A percentile compares a stretch with the other conserved stretches of the same genome.
Evolutionary conservation across 805 yeast species (phyloP).

Genomic region (Diddensiella santjacobensis): DNA sequence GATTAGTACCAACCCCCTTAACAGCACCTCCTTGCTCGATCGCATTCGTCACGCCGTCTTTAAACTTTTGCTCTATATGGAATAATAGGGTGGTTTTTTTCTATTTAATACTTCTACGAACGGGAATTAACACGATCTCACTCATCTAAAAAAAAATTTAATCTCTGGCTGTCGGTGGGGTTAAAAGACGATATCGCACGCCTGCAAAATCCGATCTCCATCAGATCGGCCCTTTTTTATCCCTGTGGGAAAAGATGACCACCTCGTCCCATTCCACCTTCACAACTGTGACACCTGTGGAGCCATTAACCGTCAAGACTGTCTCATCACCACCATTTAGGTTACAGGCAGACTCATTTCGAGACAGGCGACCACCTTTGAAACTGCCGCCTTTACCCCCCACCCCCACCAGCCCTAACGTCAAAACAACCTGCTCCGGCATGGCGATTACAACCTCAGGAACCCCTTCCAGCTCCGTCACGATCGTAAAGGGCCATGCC

Average conservation of each 20-base stretch:
- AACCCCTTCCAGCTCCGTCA: slow-evolving; percentile 1
- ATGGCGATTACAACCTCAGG: slow-evolving; percentile 8
- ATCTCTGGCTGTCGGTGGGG: too few relatives aligned
- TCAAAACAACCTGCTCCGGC: background rate
- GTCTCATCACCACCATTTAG: background rate
- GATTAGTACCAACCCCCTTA: background rate
- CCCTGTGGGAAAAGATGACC: background rate
- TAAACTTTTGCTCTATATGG: too few relatives aligned
- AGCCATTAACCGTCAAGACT: background rate
- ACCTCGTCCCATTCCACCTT: background rate
- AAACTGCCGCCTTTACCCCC: slow-evolving; percentile 11
- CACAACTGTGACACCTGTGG: background rate
- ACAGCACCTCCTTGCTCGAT: background rate
- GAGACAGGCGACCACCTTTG: slow-evolving; percentile 9
- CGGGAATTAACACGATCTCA: too few relatives aligned
- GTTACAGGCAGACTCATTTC: slow-evolving; percentile 1
- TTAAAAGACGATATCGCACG: too few relatives aligned
- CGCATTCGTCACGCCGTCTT: too few relatives aligned
- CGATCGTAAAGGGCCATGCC: background rate
- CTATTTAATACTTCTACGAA: too few relatives aligned
- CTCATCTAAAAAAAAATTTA: too few relatives aligned
- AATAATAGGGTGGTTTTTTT: too few relatives aligned
- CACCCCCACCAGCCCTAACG: background rate
- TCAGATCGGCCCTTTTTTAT: background rate
- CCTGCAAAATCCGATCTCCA: too few relatives aligned